These are phyloP conservation scores for Yamagishiella unicocca DNA, from an alignment of 139 green algal species.

Conservation along the genomic window DNA sequence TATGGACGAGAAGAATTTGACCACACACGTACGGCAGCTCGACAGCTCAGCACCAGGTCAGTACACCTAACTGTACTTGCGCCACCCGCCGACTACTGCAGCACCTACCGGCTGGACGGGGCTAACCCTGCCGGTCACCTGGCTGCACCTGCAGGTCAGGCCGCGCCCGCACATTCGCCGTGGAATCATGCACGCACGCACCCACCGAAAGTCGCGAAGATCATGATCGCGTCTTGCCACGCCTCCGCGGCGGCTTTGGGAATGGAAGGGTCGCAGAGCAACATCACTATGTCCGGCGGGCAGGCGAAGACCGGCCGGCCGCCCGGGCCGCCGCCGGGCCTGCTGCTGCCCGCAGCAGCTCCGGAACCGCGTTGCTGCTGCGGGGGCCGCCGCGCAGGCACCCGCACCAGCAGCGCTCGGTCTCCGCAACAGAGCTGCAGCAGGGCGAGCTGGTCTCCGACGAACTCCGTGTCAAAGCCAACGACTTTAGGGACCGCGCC, in stretches of 20 bases:
- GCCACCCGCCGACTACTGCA: no score
- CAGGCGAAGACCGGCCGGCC: not conserved
- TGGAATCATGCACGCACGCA: no score
- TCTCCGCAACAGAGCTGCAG: conserved; percentile 31
- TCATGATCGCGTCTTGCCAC: conserved; percentile 46
- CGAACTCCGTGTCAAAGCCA: conserved; percentile 41
- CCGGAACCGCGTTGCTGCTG: not conserved
- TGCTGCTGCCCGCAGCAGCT: not conserved
- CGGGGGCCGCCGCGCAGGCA: not conserved
- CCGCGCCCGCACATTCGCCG: no score
- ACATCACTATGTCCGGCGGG: not conserved
- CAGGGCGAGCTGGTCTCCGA: conserved; percentile 18
- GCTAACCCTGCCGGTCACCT: not conserved
- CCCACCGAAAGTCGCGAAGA: conserved; percentile 22
- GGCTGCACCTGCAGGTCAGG: no score
- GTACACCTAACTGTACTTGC: no score
- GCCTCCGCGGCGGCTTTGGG: conserved; percentile 39
- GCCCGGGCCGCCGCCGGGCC: not conserved
- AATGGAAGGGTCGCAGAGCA: not conserved
- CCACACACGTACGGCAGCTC: no score
- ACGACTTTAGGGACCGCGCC: not conserved
- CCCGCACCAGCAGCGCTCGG: conserved; percentile 17
- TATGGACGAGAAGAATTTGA: no score
- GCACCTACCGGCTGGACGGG: no score
- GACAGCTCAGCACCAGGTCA: no score